Evolutionary conservation across 1,139 yeast genomes (phyloP), one percentile per base, ranked within the genome.

Genomic region (Saccharomycopsis hybrid): DNA sequence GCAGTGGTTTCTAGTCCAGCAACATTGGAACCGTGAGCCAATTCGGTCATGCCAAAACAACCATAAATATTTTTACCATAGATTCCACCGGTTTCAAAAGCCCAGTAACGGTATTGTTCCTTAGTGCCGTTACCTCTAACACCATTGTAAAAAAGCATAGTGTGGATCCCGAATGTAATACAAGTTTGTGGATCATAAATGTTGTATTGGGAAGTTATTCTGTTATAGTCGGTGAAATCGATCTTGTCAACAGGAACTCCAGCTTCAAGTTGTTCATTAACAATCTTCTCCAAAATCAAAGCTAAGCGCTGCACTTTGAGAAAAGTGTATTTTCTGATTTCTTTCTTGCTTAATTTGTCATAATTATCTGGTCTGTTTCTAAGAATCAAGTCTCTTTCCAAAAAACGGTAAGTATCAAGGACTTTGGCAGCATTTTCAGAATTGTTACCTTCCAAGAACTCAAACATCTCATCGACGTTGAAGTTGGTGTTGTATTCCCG

Each of bases 1-100:
- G 96, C 96, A 32, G 90, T 85, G n/a, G 96, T 89, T 68, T 89
- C 95, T 57, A 88, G 72, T 43, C 87, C 94, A 11, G 96, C 95
- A 38, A 89, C 96, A 62, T 89, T 88, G 37, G 96, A 86, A 42
- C 97, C 97, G 63, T 89, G 97, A 9, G 89, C 96, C 63, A 89
- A 70, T 68, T 89, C 97, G 28, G 96, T 89, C 96, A 89, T 88
- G 50, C 87, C 88, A 65, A 89, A 89, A 69, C 96, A 88, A 13
- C 96, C 96, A 62, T 85, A 87, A 55, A 89, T 77, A 51, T 78
- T 82, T 60, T 76, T 80, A 53, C 85, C 68, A 55, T 69, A 68
- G 27, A 74, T 69, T 9, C 95, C 86, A 55, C 94, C 96, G 60
- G 82, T 74, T 60, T 80, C 79, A 54, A 71, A 66, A 49, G 87